Evolutionary conservation across 2,329 filamentous ascomycete species (phyloP).

Genomic region (Aspergillus clavatus): DNA sequence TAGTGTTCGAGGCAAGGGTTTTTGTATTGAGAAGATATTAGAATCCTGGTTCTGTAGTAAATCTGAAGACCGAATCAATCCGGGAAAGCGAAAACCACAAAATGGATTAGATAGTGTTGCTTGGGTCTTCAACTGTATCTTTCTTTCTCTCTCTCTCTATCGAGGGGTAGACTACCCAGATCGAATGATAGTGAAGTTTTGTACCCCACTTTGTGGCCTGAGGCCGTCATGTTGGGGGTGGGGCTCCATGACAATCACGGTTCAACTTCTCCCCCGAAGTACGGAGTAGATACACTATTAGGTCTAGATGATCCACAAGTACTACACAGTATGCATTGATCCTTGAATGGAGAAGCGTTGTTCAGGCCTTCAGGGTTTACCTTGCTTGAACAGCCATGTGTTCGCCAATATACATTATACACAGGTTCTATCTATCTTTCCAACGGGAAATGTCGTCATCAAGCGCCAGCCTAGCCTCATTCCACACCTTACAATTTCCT

Average conservation of each 20-base stretch:
- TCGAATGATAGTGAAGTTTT: conserved; percentile 12
- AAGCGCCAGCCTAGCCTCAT: conserved; percentile 1
- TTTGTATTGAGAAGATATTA: neutral
- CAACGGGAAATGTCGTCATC: conserved; percentile 2
- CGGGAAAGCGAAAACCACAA: no score
- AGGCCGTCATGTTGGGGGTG: conserved; percentile 14
- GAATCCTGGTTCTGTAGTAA: neutral
- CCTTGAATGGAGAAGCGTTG: no score
- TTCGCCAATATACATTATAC: no score
- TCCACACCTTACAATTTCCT: no score
- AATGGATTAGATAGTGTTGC: neutral
- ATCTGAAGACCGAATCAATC: neutral
- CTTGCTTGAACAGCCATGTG: no score
- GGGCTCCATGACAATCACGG: no score
- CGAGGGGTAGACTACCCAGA: conserved; percentile 1
- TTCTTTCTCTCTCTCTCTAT: neutral
- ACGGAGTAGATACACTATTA: no score
- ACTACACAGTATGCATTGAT: no score
- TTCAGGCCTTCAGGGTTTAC: no score
- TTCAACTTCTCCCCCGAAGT: no score
- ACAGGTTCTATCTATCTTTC: no score
- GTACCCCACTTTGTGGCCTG: conserved; percentile 18
- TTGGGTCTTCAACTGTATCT: neutral
- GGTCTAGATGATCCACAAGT: no score
- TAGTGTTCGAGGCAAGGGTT: neutral